Percentiles rank a stretch among this genome's conserved stretches.
Conservation (phyloP, 768 basidiomycete genomes). For the Suillus hirtellus region DNA sequence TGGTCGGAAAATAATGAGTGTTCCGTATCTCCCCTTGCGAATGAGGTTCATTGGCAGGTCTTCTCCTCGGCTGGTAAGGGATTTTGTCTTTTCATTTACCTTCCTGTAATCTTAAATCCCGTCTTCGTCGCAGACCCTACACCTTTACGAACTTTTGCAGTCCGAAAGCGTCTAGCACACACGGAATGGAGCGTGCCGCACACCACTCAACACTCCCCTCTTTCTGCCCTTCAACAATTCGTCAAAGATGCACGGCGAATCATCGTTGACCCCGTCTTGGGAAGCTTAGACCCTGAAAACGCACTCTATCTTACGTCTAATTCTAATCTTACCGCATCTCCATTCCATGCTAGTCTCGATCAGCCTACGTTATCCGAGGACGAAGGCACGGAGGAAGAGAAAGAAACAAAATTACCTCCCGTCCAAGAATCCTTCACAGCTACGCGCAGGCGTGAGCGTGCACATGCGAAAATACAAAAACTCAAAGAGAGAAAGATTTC, state of each 20-base stretch:
- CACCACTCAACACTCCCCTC: conserved; percentile 41
- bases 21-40: conserved; percentile 40
- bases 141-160: conserved; percentile 50
- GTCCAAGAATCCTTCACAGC: conserved; percentile 21
- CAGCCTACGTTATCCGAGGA: conserved; percentile 35
- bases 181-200: conserved; percentile 41
- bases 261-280: conserved; percentile 49
- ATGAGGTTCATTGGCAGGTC: conserved; percentile 61
- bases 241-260: conserved; percentile 52
- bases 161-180: conserved; percentile 38
- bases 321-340: conserved; percentile 28
- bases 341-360: conserved; percentile 20
- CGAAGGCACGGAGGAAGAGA: conserved; percentile 24
- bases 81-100: conserved; percentile 15
- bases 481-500: conserved; percentile 54
- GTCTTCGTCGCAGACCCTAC: conserved; percentile 46
- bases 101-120: conserved; percentile 7
- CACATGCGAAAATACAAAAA: conserved; percentile 54
- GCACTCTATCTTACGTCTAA: conserved; percentile 29
- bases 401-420: conserved; percentile 8
- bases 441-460: conserved; percentile 38
- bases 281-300: conserved; percentile 20
- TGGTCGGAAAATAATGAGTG: conserved; percentile 49
- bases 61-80: conserved; percentile 55
- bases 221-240: conserved; percentile 57